Conservation (phyloP, 306 rosid species). For the Morella rubra region DNA sequence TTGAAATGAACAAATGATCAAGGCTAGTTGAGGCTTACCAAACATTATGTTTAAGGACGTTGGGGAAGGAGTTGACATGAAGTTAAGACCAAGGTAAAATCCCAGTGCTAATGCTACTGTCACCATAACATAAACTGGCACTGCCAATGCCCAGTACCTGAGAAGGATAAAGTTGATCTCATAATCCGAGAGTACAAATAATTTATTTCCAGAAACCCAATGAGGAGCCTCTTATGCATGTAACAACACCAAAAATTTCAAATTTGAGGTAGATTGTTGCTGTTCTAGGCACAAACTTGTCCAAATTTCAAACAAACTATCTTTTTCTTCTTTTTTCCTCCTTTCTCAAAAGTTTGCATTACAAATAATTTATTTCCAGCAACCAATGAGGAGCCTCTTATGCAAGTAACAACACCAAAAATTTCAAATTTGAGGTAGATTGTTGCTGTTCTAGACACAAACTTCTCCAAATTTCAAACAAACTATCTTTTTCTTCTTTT, state of each 20-base stretch:
- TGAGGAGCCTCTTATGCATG: not conserved
- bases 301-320: too few relatives aligned
- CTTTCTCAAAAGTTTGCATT: too few relatives aligned
- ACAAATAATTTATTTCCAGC: too few relatives aligned
- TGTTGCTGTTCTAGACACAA: not conserved
- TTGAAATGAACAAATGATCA: not conserved
- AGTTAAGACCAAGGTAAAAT: constrained; percentile 86
- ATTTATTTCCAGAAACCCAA: not conserved
- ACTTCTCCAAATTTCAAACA: not conserved
- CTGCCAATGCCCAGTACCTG: constrained; percentile 94
- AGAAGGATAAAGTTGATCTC: constrained; percentile 10
- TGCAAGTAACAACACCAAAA: not conserved
- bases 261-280: too few relatives aligned
- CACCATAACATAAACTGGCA: constrained; percentile 73
- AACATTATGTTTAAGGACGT: constrained; percentile 58
- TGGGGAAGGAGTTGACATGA: constrained; percentile 76
- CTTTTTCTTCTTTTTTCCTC: too few relatives aligned
- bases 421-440: too few relatives aligned
- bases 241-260: not conserved
- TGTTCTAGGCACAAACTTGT: constrained; percentile 1
- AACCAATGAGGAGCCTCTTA: too few relatives aligned
- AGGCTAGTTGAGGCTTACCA: constrained; percentile 49
- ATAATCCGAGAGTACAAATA: not conserved
- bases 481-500: too few relatives aligned
- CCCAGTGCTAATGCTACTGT: constrained; percentile 55